Conservation (phyloP, 2,329 filamentous ascomycete genomes). For the Didymella glomerata region DNA sequence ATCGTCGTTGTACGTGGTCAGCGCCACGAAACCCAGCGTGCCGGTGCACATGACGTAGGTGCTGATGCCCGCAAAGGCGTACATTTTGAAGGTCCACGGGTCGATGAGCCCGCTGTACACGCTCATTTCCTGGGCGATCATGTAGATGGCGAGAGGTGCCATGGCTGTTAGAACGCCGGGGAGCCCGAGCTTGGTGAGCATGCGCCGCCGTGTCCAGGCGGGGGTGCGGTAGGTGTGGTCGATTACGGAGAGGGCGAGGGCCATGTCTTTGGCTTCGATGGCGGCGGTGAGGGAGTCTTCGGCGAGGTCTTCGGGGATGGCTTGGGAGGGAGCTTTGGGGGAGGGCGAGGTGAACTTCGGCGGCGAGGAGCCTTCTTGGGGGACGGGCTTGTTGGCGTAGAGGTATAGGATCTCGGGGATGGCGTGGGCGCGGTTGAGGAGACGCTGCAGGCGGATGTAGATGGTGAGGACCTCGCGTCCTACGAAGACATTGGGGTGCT, state of each 20-base stretch:
- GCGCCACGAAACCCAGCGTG: conserved; percentile 82
- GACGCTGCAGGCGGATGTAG: conserved; percentile 80
- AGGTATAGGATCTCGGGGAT: conserved; percentile 82
- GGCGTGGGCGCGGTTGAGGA: conserved; percentile 75
- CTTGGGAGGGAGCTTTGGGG: conserved; percentile 73
- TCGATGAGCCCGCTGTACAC: conserved; percentile 80
- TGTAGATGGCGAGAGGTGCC: conserved; percentile 74
- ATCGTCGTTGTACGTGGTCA: conserved; percentile 90
- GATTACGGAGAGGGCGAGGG: conserved; percentile 78
- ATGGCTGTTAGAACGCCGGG: conserved; percentile 65
- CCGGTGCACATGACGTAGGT: conserved; percentile 84
- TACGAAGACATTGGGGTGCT: conserved; percentile 80
- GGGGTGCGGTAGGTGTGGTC: conserved; percentile 72
- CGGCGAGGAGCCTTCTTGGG: conserved; percentile 65
- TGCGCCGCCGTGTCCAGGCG: conserved; percentile 73
- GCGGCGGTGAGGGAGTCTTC: conserved; percentile 79
- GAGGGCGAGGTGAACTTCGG: conserved; percentile 59
- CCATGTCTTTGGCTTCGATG: conserved; percentile 79
- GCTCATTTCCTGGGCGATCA: conserved; percentile 72
- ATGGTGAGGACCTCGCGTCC: conserved; percentile 73
- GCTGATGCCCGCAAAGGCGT: conserved; percentile 81
- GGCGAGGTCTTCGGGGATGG: conserved; percentile 75
- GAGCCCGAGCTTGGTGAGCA: conserved; percentile 69
- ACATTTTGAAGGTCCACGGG: conserved; percentile 73
- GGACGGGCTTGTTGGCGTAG: conserved; percentile 83